Evolutionary conservation across 257 asterid genomes (phyloP).

Genomic region (Coffea canephora): DNA sequence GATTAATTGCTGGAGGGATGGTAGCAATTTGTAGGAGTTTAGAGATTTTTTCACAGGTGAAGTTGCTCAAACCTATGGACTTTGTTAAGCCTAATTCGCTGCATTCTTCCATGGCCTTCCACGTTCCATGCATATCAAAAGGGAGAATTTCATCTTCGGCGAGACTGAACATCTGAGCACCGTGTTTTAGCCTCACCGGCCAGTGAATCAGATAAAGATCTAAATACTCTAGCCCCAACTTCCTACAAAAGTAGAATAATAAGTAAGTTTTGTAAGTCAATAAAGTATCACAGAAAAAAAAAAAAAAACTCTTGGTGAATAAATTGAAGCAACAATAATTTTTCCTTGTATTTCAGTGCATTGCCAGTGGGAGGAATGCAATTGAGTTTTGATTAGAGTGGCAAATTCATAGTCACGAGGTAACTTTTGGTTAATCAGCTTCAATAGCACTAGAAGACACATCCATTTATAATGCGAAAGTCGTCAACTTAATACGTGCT

Average conservation of each 20-base stretch:
- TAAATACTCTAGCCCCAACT: slow-evolving; percentile 41
- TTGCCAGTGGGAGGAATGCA: no score
- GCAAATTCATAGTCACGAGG: no score
- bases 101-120: slow-evolving; percentile 66
- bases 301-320: not conserved
- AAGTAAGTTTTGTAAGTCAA: no score
- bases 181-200: slow-evolving; percentile 36
- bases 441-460: no score
- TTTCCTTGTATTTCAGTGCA: no score
- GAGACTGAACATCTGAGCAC: not conserved
- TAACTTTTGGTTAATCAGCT: no score
- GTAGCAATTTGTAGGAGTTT: slow-evolving; percentile 29
- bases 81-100: slow-evolving; percentile 41
- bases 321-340: not conserved
- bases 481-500: no score
- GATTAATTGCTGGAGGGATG: slow-evolving; percentile 51
- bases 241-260: slow-evolving; percentile 18
- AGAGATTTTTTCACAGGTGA: slow-evolving; percentile 45
- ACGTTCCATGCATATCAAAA: slow-evolving; percentile 39
- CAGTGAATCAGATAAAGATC: slow-evolving; percentile 57
- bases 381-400: no score
- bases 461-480: no score
- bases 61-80: slow-evolving; percentile 62
- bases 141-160: slow-evolving; percentile 16
- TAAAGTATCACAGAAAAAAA: no score